These are phyloP conservation scores for Suhomyces tanzawaensis DNA, from an alignment of 805 yeast species.

Conservation along the genomic window DNA sequence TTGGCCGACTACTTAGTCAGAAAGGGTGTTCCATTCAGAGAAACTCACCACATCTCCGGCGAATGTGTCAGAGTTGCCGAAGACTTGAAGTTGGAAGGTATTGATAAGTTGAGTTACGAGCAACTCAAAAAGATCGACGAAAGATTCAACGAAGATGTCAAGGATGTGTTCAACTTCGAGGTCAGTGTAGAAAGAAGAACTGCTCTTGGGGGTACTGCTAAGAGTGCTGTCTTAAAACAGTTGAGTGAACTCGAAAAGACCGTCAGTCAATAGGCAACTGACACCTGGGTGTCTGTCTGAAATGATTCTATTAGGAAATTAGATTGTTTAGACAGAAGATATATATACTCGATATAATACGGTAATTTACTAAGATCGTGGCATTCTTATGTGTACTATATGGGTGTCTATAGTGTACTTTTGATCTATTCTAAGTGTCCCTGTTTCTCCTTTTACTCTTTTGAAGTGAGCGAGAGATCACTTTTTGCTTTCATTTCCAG, in stretches of 20 bases:
- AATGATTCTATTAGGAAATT: too few species aligned
- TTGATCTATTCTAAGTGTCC: too few species aligned
- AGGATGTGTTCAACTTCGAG: conserved; percentile 86
- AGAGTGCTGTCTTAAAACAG: conserved; percentile 80
- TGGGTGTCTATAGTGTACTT: too few species aligned
- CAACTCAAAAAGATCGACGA: conserved; percentile 79
- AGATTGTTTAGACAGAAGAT: too few species aligned
- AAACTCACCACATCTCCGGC: conserved; percentile 98
- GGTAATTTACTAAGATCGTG: too few species aligned
- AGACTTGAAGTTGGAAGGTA: conserved; percentile 70
- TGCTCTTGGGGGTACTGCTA: conserved; percentile 97
- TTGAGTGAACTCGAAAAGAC: conserved; percentile 44
- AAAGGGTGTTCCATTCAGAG: conserved; percentile 98
- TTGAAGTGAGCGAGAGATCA: too few species aligned
- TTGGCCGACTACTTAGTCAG: conserved; percentile 96
- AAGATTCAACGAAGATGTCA: conserved; percentile 79
- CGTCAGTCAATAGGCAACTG: too few species aligned
- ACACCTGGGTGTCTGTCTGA: too few species aligned
- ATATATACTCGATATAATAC: too few species aligned
- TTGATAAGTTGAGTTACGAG: conserved; percentile 74
- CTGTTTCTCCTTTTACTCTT: too few species aligned
- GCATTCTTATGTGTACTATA: too few species aligned
- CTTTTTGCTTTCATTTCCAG: too few species aligned
- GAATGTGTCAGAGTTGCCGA: conserved; percentile 94
- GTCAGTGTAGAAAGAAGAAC: conserved; percentile 93